These are phyloP conservation scores for Boehmeria nivea DNA, from an alignment of 306 rosid species.

Conservation along the genomic window DNA sequence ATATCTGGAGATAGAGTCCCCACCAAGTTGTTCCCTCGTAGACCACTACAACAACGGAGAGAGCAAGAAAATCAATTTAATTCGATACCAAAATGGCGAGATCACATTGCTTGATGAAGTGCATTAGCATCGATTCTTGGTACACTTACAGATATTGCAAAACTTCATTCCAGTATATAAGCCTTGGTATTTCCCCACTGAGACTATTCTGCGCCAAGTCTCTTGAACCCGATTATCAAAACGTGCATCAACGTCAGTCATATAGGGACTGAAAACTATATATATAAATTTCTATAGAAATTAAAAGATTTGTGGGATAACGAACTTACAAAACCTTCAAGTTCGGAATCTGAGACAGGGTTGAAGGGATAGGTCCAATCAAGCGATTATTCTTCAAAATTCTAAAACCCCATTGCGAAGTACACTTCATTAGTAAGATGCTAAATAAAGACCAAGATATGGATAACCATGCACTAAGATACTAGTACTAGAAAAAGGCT, in stretches of 20 bases:
- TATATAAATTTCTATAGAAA: background rate
- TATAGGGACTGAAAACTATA: background rate
- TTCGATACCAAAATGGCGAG: background rate
- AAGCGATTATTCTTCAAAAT: constrained; percentile 70
- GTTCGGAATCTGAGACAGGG: constrained; percentile 96
- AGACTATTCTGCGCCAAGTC: constrained; percentile 91
- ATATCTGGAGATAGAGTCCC: constrained; percentile 90
- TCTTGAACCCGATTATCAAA: constrained; percentile 29
- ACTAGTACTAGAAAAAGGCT: too few relatives aligned
- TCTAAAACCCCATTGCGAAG: constrained; percentile 29
- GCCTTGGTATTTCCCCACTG: constrained; percentile 96
- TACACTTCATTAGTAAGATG: background rate
- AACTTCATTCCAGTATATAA: constrained; percentile 97
- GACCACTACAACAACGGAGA: constrained; percentile 44
- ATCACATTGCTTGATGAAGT: too few relatives aligned
- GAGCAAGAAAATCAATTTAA: background rate
- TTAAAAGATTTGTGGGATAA: background rate
- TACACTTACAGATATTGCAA: constrained; percentile 86
- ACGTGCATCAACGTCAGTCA: constrained; percentile 8
- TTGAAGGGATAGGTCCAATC: constrained; percentile 93
- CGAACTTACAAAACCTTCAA: constrained; percentile 78
- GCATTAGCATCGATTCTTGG: background rate
- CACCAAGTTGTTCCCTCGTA: constrained; percentile 84
- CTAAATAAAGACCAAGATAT: background rate
- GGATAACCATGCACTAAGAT: background rate